phyloP scores from a whole-genome alignment of 2,329 filamentous ascomycete species.

The Diaporthe sp. region DNA sequence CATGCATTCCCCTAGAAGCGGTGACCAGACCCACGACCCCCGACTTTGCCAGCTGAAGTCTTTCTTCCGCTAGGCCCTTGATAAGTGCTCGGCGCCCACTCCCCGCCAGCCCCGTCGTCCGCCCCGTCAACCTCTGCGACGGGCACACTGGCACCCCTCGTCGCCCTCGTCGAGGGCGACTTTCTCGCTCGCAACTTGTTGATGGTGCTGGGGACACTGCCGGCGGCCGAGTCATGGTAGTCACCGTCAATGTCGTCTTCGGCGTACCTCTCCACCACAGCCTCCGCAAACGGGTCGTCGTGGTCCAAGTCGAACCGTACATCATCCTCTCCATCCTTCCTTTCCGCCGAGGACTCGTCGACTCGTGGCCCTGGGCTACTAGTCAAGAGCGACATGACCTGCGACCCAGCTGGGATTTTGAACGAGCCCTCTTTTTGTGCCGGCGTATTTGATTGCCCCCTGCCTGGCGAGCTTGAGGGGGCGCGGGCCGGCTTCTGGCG shows the following conservation, averaged over 20 bases:
- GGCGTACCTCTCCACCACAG: slow-evolving; percentile 27
- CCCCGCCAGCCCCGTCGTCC: background rate
- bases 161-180: slow-evolving; percentile 6
- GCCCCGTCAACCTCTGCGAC: slow-evolving; percentile 6
- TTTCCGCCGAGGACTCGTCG: background rate
- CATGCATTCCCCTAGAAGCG: background rate
- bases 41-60: background rate
- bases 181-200: background rate
- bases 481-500: background rate
- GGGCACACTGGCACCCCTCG: slow-evolving; percentile 20
- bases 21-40: background rate
- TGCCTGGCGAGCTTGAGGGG: slow-evolving; percentile 9
- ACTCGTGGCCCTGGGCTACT: slow-evolving; percentile 28
- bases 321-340: slow-evolving; percentile 7
- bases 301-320: background rate
- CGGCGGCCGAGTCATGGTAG: slow-evolving; percentile 4
- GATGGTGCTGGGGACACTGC: background rate
- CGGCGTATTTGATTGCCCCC: background rate
- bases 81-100: slow-evolving; percentile 22
- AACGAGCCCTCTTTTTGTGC: background rate
- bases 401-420: slow-evolving; percentile 14
- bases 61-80: slow-evolving; percentile 13
- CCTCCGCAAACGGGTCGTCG: slow-evolving; percentile 4
- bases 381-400: slow-evolving; percentile 22
- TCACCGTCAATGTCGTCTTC: slow-evolving; percentile 36